These are phyloP conservation scores for Incumbomyces delicatus DNA, from an alignment of 2,329 filamentous ascomycete genomes.

Conservation along the genomic window DNA sequence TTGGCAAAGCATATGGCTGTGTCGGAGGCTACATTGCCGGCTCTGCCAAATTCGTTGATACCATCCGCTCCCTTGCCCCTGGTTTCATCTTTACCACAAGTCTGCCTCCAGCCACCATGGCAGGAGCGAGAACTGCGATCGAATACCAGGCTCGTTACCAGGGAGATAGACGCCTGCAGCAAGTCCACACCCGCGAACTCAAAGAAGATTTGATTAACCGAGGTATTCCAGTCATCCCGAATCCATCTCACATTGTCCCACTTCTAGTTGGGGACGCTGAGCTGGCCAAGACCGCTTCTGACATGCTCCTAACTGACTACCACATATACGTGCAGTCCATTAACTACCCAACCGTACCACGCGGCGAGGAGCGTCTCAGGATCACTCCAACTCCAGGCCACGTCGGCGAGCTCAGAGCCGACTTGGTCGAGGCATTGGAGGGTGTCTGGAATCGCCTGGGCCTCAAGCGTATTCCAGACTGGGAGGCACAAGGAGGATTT, in stretches of 20 bases:
- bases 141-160: conserved; percentile 83
- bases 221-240: conserved; percentile 93
- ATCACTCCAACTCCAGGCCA: conserved; percentile 96
- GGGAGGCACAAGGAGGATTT: conserved; percentile 84
- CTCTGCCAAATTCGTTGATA: conserved; percentile 75
- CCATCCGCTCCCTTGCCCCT: conserved; percentile 84
- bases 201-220: conserved; percentile 70
- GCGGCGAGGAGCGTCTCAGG: conserved; percentile 92
- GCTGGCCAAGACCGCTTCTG: conserved; percentile 81
- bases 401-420: conserved; percentile 69
- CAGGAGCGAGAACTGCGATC: conserved; percentile 80
- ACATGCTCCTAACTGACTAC: conserved; percentile 81
- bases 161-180: conserved; percentile 82
- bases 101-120: conserved; percentile 92
- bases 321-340: conserved; percentile 97
- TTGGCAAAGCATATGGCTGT: conserved; percentile 95
- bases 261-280: conserved; percentile 90
- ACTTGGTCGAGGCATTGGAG: conserved; percentile 75
- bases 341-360: conserved; percentile 96
- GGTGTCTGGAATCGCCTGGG: conserved; percentile 78
- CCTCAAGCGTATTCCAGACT: conserved; percentile 88
- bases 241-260: conserved; percentile 92
- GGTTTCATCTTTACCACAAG: conserved; percentile 99
- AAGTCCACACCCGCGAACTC: conserved; percentile 89
- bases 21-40: conserved; percentile 97